Conservation (phyloP, 1,139 yeast genomes). For the Saccharomyces pastorianus region DNA sequence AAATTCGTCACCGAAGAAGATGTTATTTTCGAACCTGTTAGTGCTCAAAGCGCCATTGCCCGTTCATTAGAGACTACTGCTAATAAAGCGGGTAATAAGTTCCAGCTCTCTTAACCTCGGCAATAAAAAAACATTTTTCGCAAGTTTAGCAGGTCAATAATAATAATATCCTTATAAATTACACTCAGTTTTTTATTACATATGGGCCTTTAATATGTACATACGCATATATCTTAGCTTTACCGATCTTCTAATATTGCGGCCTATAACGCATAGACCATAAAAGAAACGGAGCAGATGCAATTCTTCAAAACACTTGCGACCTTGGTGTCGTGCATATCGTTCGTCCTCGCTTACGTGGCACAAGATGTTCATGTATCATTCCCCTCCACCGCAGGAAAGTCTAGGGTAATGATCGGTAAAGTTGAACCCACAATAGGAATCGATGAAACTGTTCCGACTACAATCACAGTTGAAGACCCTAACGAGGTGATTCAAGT, state of each 20-base stretch:
- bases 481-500: slow-evolving; percentile 14
- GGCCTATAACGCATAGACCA: neutral
- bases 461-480: slow-evolving; percentile 4
- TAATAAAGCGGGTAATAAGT: slow-evolving; percentile 11
- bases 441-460: slow-evolving; percentile 7
- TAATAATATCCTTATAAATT: slow-evolving; percentile 2
- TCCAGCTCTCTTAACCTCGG: neutral
- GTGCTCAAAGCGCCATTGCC: slow-evolving; percentile 8
- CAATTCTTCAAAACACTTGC: neutral
- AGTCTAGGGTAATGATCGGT: slow-evolving; percentile 10
- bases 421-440: slow-evolving; percentile 4
- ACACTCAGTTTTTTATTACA: neutral
- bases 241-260: neutral
- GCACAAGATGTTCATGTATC: slow-evolving; percentile 12
- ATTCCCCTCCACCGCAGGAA: slow-evolving; percentile 1
- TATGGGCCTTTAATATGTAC: neutral
- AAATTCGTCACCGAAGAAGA: neutral
- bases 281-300: neutral
- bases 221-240: neutral
- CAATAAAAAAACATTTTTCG: neutral
- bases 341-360: slow-evolving; percentile 11
- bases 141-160: slow-evolving; percentile 2
- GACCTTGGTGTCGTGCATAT: slow-evolving; percentile 7
- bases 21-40: slow-evolving; percentile 4
- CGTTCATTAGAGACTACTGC: slow-evolving; percentile 7